A percentile compares a stretch with the other conserved stretches of the same genome.
Evolutionary conservation across 352 stramenopile species (phyloP).

Genomic region (Globisporangium carolinianum): DNA sequence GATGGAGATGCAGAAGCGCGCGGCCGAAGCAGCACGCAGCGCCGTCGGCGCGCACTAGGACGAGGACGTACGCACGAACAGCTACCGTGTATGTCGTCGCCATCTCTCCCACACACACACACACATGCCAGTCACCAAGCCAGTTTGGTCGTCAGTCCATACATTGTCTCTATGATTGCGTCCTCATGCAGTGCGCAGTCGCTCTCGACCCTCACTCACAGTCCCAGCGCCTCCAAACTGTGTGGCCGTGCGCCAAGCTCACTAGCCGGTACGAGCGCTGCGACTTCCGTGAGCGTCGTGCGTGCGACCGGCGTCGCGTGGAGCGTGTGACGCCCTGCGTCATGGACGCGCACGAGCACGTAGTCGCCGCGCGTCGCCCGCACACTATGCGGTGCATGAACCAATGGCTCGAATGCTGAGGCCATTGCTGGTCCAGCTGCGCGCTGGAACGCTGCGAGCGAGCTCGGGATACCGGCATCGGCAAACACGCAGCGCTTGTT

Average conservation of each 20-base stretch:
- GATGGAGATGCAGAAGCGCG: conserved; percentile 86
- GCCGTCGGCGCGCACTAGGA: conserved; percentile 26
- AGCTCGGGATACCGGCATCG: conserved; percentile 42
- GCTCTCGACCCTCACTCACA: conserved; percentile 8
- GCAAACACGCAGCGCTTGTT: conserved; percentile 87
- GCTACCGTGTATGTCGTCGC: no score
- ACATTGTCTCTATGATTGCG: conserved; percentile 2
- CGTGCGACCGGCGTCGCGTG: conserved; percentile 74
- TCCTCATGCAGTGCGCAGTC: background rate
- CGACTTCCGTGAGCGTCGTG: conserved; percentile 62
- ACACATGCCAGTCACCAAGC: background rate
- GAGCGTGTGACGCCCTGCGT: conserved; percentile 78
- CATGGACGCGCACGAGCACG: conserved; percentile 72
- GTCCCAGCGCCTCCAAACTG: conserved; percentile 14
- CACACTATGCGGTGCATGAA: conserved; percentile 21
- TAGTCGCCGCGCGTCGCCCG: conserved; percentile 67
- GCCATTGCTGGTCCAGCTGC: conserved; percentile 22
- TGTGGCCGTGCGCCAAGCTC: conserved; percentile 49
- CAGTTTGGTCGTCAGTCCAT: background rate
- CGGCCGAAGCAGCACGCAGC: conserved; percentile 63
- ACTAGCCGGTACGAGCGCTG: conserved; percentile 35
- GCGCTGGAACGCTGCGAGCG: conserved; percentile 36
- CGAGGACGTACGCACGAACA: background rate
- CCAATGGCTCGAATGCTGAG: conserved; percentile 39
- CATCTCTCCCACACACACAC: background rate